These are phyloP conservation scores for Xylaria sp. DNA, from an alignment of 495 filamentous ascomycete genomes.

Conservation along the genomic window DNA sequence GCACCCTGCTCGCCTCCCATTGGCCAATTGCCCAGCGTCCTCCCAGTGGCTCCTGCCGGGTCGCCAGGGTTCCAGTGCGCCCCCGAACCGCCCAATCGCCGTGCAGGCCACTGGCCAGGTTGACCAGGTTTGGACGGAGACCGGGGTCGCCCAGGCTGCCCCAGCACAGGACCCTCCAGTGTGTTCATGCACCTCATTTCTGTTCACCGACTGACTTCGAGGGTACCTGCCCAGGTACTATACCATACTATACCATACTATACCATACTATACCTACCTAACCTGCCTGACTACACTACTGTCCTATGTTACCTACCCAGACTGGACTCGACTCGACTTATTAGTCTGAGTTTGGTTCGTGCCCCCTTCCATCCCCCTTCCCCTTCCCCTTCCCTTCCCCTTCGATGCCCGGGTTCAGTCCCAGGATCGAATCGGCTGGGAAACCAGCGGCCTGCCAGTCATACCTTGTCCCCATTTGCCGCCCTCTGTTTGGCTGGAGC, in stretches of 20 bases:
- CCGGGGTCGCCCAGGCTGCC: slow-evolving; percentile 35
- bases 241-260: not conserved
- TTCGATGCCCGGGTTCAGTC: too few species aligned
- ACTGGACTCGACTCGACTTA: not conserved
- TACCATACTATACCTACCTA: not conserved
- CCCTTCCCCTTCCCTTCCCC: too few species aligned
- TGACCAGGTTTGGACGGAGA: slow-evolving; percentile 40
- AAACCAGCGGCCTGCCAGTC: slow-evolving; percentile 21
- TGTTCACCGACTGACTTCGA: slow-evolving; percentile 58
- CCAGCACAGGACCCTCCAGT: slow-evolving; percentile 44
- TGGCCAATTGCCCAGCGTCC: slow-evolving; percentile 36
- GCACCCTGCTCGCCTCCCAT: slow-evolving; percentile 32
- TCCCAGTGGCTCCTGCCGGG: slow-evolving; percentile 44
- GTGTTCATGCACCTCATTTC: slow-evolving; percentile 65
- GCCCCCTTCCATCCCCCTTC: too few species aligned
- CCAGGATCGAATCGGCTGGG: slow-evolving; percentile 10
- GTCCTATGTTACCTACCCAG: not conserved
- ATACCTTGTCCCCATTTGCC: not conserved
- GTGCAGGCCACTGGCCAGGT: slow-evolving; percentile 52
- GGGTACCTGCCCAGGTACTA: not conserved
- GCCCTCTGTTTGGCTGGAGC: slow-evolving; percentile 9
- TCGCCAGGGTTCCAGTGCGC: slow-evolving; percentile 37
- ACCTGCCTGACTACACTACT: too few species aligned
- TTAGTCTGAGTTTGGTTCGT: not conserved
- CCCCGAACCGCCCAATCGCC: slow-evolving; percentile 42